A percentile compares a stretch with the other conserved stretches of the same genome.
Conservation (phyloP, 768 basidiomycete species). For the Lactarius psammicola region DNA sequence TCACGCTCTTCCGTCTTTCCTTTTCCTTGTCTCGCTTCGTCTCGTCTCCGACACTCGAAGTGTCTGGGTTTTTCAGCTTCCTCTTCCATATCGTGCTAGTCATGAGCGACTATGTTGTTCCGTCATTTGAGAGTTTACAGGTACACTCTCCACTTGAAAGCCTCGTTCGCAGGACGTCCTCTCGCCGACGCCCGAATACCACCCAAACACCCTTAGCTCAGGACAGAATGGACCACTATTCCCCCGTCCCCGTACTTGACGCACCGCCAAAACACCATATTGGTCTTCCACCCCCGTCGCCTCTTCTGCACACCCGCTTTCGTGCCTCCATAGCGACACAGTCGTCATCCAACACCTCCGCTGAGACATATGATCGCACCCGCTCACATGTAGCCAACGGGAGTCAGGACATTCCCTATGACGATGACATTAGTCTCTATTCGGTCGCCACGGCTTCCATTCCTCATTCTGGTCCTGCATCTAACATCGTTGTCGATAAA, state of each 20-base stretch:
- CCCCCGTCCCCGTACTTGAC: constrained; percentile 17
- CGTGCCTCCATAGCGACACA: constrained; percentile 42
- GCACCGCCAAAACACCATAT: constrained; percentile 20
- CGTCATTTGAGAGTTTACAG: constrained; percentile 30
- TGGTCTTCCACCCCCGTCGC: constrained; percentile 41
- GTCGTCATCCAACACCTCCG: constrained; percentile 32
- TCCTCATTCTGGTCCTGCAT: constrained; percentile 35
- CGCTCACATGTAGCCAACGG: constrained; percentile 23
- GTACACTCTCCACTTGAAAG: constrained; percentile 57
- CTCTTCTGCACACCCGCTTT: constrained; percentile 51
- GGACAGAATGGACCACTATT: neutral
- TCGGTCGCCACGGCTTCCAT: constrained; percentile 37
- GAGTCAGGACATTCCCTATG: constrained; percentile 23
- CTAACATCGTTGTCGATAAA: neutral
- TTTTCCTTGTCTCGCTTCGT: neutral
- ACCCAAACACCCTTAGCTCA: constrained; percentile 13
- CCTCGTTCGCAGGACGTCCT: constrained; percentile 55
- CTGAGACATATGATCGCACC: constrained; percentile 17
- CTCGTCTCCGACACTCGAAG: constrained; percentile 5
- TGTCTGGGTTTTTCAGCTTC: neutral
- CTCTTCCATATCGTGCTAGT: neutral
- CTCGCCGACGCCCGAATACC: constrained; percentile 37
- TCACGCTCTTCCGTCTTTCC: neutral
- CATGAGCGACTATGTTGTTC: constrained; percentile 18
- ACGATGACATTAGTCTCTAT: constrained; percentile 47